phyloP scores from a whole-genome alignment of 352 stramenopile species.

The Phytophthora macrochlamydospora region DNA sequence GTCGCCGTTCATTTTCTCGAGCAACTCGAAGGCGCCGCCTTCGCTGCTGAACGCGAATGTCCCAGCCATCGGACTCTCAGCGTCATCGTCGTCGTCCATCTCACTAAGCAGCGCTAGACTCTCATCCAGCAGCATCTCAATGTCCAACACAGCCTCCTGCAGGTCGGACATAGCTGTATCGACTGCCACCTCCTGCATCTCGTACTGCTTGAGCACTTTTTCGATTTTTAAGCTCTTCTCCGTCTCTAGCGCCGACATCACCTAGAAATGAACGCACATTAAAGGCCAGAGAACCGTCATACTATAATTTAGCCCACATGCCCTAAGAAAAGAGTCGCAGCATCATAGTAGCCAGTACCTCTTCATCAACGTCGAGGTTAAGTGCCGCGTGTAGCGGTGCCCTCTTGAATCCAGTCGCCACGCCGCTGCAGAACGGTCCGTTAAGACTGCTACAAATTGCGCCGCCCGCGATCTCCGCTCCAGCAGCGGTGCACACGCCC shows the following conservation, averaged over 20 bases:
- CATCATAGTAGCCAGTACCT: constrained; percentile 21
- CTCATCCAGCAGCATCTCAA: constrained; percentile 64
- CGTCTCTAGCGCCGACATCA: constrained; percentile 24
- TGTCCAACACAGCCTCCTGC: constrained; percentile 44
- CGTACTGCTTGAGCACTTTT: constrained; percentile 69
- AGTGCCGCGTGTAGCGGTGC: constrained; percentile 43
- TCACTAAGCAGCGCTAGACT: constrained; percentile 40
- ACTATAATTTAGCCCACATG: too few species aligned
- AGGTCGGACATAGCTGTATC: constrained; percentile 23
- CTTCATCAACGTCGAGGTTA: constrained; percentile 49
- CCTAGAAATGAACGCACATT: constrained; percentile 21
- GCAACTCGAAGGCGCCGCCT: constrained; percentile 59
- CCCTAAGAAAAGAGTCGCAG: too few species aligned
- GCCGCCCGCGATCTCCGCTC: not conserved
- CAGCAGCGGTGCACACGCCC: not conserved
- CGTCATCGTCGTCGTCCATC: constrained; percentile 34
- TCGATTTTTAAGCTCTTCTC: constrained; percentile 61
- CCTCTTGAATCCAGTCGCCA: constrained; percentile 31
- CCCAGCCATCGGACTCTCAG: constrained; percentile 45
- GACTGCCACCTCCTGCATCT: constrained; percentile 39
- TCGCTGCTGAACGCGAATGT: constrained; percentile 68
- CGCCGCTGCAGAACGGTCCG: constrained; percentile 58
- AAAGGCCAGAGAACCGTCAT: too few species aligned
- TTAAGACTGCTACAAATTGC: constrained; percentile 66
- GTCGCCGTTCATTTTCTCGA: constrained; percentile 74